Base-by-base conservation (phyloP, 371 early-diverging fungal species). In the Dinochytrium kinnereticum region DNA sequence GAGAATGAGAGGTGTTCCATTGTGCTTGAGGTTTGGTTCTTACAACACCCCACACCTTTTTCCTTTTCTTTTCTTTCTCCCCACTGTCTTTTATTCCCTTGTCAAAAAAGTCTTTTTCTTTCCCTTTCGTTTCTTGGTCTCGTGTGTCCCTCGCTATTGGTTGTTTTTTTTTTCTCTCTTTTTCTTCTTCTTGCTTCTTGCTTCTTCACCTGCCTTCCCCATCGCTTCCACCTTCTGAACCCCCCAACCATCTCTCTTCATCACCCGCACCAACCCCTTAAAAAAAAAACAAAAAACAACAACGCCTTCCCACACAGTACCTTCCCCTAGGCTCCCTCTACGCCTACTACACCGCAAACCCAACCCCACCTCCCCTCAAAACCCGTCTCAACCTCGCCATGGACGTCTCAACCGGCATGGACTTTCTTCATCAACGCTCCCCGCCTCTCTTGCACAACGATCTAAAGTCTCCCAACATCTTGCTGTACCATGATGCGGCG, bases 351-450 rank as follows among this genome's bases (percentile, higher is more conserved):
- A 37, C 31, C 24, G 7, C 13, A 17, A 61, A 61, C 10, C 5
- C 5, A 13, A 34, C 37, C 61, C 5, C 3, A 61, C 5, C 10
- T 17, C 34, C 61, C 19, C 34, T 61, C 34, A 30, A 34, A 55
- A 7, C 34, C 24, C 61, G 61, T 61, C 61, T 61, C 34, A 2
- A 28, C 34, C 66, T 66, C 66, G 66, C 66, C 66, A 7, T 21
- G 5, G 66, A 66, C 28, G 66, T 66, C 10, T 5, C 66, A 3
- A 28, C 26, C 17, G 66, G 66, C n/a, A 66, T 66, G 66, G 28
- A 38, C 24, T 66, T 40, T 28, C 44, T 66, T 2, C 66, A 66
- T 28, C 37, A 30, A 37, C 38, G 66, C 40, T 15, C 7, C 21
- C 38, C 66, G 5, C 44, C 38, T 5, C 38, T 66, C 26, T 17